Evolutionary conservation across 2,329 filamentous ascomycete genomes (phyloP), one percentile per base, ranked within the genome.

Genomic region (Diaporthe ampelina): DNA sequence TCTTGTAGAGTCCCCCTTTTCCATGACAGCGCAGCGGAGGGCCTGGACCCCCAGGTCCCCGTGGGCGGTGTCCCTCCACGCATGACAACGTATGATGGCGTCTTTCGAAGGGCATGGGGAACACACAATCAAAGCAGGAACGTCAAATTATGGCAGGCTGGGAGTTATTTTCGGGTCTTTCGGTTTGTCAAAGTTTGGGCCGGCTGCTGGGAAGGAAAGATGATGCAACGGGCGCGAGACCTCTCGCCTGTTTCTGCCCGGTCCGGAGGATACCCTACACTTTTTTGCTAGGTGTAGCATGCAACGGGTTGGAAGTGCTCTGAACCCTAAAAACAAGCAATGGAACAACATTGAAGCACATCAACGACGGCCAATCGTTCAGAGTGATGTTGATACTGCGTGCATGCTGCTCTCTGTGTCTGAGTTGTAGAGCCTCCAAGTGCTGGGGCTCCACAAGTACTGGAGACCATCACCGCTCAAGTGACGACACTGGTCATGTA

Each of bases 261-360:
- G 70, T 70, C 68, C 68, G 67, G 72, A 74, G 74, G 54, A 59
- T 61, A 70, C 65, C 65, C 65, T 74, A 70, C 70, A 58, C 59
- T 73, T 75, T 50, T 74, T 76, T 76, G 78, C 78, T 79, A 76
- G 79, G 79, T 81, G 80, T 81, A 81, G 80, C 81, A 79, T 78
- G 70, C 61, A 74, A 80, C 78, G 81, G 80, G 80, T 81, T 78
- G 80, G 81, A 82, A 82, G 80, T 79, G 80, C 81, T 81, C 81
- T 78, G 80, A 79, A 79, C 80, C 78, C 78, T 29, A 63, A 63
- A 72, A 72, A 73, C 78, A 76, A 70, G 78, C 77, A 81, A 80
- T 79, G 78, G 79, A 81, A 79, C 78, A 77, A 76, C 80, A 81
- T 80, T 76, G 74, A 74, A 74, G 59, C 70, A 72, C 54, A 74